phyloP scores from a whole-genome alignment of 2,329 filamentous ascomycete species.

The Penicillium hordei region DNA sequence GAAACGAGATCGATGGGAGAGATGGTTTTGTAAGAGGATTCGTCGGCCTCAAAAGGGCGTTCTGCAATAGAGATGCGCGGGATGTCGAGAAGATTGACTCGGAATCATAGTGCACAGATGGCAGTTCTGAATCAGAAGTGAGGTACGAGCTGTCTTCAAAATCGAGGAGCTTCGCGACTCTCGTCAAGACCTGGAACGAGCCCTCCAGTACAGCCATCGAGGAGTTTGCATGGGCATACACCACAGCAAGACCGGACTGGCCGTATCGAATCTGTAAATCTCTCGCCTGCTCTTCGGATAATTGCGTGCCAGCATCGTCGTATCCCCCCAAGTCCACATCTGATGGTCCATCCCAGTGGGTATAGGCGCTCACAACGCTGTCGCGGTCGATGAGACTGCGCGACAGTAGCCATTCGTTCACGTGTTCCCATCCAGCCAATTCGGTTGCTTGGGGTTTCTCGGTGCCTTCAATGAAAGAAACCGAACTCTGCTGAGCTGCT shows the following conservation, averaged over 20 bases:
- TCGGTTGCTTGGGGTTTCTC: conserved; percentile 22
- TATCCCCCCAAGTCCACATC: conserved; percentile 61
- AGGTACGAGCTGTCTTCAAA: conserved; percentile 48
- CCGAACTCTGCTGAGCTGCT: conserved; percentile 26
- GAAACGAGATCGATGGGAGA: conserved; percentile 40
- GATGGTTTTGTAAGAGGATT: conserved; percentile 47
- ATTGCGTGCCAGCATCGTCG: conserved; percentile 41
- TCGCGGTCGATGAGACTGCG: conserved; percentile 53
- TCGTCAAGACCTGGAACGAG: conserved; percentile 51
- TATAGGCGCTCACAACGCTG: conserved; percentile 51
- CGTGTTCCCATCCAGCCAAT: conserved; percentile 54
- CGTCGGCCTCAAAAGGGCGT: conserved; percentile 37
- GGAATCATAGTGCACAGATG: conserved; percentile 34
- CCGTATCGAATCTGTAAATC: conserved; percentile 52
- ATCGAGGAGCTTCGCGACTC: conserved; percentile 53
- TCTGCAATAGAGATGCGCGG: conserved; percentile 43
- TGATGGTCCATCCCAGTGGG: conserved; percentile 60
- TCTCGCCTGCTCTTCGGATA: conserved; percentile 46
- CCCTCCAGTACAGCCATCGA: conserved; percentile 48
- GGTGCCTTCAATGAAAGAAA: conserved; percentile 27
- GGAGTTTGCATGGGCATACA: conserved; percentile 55
- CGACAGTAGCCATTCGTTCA: conserved; percentile 60
- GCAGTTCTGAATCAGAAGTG: conserved; percentile 24
- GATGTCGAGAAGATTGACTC: conserved; percentile 38
- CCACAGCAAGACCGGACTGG: conserved; percentile 59